Conservation (phyloP, 352 stramenopile genomes). For the Phytophthora fragariaefolia region DNA sequence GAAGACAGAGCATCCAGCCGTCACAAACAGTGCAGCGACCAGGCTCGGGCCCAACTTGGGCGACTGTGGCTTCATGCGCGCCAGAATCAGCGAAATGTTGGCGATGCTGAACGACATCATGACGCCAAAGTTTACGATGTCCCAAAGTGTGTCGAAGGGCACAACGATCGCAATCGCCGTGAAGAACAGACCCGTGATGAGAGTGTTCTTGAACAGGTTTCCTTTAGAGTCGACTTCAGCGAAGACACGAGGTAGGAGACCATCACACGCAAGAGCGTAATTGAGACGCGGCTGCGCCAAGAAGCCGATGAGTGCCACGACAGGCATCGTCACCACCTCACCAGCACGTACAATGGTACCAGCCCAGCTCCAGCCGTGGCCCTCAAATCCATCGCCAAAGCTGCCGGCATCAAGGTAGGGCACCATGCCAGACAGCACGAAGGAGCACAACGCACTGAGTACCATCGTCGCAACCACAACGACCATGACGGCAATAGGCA, state of each 20-base stretch:
- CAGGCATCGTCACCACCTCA: constrained; percentile 88
- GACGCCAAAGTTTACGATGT: constrained; percentile 89
- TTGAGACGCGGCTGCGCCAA: constrained; percentile 94
- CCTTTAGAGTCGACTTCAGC: constrained; percentile 75
- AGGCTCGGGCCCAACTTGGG: constrained; percentile 46
- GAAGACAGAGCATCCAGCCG: constrained; percentile 49
- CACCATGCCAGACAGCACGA: constrained; percentile 89
- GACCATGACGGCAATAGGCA: constrained; percentile 82
- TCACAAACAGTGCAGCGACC: constrained; percentile 45
- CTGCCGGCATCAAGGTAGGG: constrained; percentile 48
- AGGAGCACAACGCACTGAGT: constrained; percentile 71
- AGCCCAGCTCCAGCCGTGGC: constrained; percentile 51
- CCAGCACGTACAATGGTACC: constrained; percentile 59
- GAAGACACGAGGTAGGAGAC: constrained; percentile 93
- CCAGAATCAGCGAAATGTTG: constrained; percentile 71
- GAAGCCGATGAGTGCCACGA: constrained; percentile 95
- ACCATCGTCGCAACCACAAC: constrained; percentile 76
- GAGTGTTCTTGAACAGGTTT: constrained; percentile 81
- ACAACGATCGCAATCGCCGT: constrained; percentile 74
- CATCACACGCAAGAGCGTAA: constrained; percentile 93
- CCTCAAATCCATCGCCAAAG: constrained; percentile 62
- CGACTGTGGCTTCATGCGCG: constrained; percentile 63
- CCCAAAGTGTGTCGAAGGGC: constrained; percentile 81
- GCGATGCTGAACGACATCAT: constrained; percentile 87
- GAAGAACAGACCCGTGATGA: constrained; percentile 74